phyloP scores from a whole-genome alignment of 805 yeast species.

The Pichia nakasei region DNA sequence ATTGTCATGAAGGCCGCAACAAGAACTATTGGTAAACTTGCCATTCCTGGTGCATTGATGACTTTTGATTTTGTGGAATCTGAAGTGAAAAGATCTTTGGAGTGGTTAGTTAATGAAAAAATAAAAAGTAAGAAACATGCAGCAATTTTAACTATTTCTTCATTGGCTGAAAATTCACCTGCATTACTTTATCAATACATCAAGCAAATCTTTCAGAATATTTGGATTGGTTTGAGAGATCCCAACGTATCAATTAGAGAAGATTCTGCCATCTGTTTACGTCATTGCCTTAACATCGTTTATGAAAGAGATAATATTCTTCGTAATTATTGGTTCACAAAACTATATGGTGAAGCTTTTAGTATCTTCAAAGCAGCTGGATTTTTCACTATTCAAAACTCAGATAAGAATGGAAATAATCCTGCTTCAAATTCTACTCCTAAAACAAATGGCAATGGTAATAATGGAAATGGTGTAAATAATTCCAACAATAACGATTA shows the following conservation, averaged over 20 bases:
- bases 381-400: conserved; percentile 2
- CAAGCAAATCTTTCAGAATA: conserved; percentile 65
- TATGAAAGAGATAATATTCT: conserved; percentile 67
- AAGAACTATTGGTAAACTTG: conserved; percentile 76
- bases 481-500: conserved; percentile 2
- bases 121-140: conserved; percentile 86
- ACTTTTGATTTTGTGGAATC: conserved; percentile 90
- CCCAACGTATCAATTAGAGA: conserved; percentile 61
- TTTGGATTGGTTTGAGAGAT: conserved; percentile 86
- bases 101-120: conserved; percentile 84
- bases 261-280: conserved; percentile 78
- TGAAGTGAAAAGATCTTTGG: conserved; percentile 82
- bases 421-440: background rate
- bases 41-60: conserved; percentile 80
- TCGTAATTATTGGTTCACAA: conserved; percentile 67
- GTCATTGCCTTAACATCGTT: conserved; percentile 69
- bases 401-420: background rate
- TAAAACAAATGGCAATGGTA: background rate
- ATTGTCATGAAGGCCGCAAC: conserved; percentile 86
- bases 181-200: conserved; percentile 72
- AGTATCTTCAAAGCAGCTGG: conserved; percentile 19
- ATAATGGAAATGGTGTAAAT: background rate
- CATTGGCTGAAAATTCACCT: conserved; percentile 83
- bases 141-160: conserved; percentile 71
- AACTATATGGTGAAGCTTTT: conserved; percentile 34